These are phyloP conservation scores for Durio zibethinus DNA, from an alignment of 345 rosid species.

Conservation along the genomic window DNA sequence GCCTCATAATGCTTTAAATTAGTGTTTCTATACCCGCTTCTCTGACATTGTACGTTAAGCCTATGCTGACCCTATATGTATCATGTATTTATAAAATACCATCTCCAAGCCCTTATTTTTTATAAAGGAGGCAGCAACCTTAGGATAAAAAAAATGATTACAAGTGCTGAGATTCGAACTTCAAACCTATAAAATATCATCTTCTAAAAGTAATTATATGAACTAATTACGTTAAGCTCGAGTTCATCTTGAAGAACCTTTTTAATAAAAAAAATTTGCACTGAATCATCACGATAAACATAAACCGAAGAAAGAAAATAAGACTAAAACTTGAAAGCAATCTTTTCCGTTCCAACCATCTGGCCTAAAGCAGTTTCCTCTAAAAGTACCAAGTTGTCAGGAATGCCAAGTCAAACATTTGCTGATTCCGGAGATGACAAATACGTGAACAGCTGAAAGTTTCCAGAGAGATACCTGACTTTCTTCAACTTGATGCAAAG, in stretches of 20 bases:
- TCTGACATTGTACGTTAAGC: not conserved
- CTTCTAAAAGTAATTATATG: no score
- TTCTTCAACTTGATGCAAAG: conserved; percentile 57
- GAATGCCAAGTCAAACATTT: not conserved
- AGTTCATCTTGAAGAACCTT: no score
- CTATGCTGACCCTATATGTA: not conserved
- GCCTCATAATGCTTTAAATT: not conserved
- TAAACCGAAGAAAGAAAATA: not conserved
- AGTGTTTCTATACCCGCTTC: not conserved
- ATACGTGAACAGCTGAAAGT: conserved; percentile 7
- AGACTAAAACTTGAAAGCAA: not conserved
- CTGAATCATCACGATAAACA: not conserved
- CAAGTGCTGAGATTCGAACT: no score
- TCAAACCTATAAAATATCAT: no score
- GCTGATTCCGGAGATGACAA: not conserved
- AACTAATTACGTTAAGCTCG: no score
- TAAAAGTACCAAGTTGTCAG: not conserved
- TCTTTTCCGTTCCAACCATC: not conserved
- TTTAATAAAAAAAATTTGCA: not conserved
- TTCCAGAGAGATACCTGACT: conserved; percentile 42
- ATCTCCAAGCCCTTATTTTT: not conserved
- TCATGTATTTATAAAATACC: not conserved
- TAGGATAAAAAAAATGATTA: no score
- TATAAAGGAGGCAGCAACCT: no score
- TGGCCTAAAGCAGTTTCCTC: not conserved